Evolutionary conservation across 768 basidiomycete genomes (phyloP), one percentile per base, ranked within the genome.

Genomic region (Sistotremastrum suecicum): DNA sequence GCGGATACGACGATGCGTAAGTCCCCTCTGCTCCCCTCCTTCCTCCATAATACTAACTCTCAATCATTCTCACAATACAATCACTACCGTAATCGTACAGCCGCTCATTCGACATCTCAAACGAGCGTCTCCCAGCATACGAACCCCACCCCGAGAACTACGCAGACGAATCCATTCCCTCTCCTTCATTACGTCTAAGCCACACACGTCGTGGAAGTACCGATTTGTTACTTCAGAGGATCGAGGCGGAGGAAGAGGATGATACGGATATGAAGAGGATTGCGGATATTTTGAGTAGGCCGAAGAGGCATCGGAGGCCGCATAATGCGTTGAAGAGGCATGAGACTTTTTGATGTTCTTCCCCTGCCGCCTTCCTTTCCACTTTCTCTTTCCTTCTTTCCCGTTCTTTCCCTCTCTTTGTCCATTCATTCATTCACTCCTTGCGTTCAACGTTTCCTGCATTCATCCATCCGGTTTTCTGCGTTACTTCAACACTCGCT

Each of bases 1-100:
- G 70, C 47, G 78, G 63, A 48, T 88, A 87, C 63, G 80, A 74
- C 55, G 82, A 86, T 50, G 84, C 84, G 78, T 84, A 54, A 53
- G 80, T 74, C 37, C 28, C 44, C 35, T 33, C 44, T 41, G 41
- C 48, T 43, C 33, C 29, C 38, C 46, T 32, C 11, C 46, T 33
- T 31, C 32, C 37, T 36, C 48, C 49, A 44, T 43, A 32, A 11
- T 9, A 34, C 30, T 31, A 43, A 43, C 39, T 42, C 20, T 41
- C 30, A 41, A 39, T 47, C 11, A 44, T 34, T 43, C n/a, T 38
- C 37, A 31, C 41, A 33, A 39, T 38, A 35, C 34, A 20, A 29
- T 35, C 36, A n/a, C 45, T 37, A 20, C 35, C 37, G 4, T 43
- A 8, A n/a, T 12, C 2, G 4, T 7, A 50, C 54, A 83, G 81